Evolutionary conservation across 73 alveolate species (phyloP), one percentile per base, ranked within the genome.

Genomic region (Paramecium sexaurelia): DNA sequence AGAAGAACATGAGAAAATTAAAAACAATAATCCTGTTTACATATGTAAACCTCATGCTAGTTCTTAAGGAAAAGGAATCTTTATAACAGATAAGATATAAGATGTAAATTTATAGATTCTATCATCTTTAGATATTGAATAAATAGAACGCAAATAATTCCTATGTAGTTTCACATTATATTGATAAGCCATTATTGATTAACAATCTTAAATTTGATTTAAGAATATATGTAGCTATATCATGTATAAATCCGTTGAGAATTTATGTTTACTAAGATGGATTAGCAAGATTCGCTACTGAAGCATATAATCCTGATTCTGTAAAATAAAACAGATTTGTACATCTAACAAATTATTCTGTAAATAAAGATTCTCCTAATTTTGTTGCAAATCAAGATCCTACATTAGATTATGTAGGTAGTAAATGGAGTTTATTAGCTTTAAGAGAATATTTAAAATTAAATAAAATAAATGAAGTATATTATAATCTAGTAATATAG

Each of bases 231-330:
- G 99, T 96, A 15, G 96, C 96, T 8, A 97, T 96, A 10, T 93
- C 99, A 6, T 93, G 98, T 15, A 93, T 96, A 40, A 95, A 94
- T 55, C 99, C 99, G 55, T 85, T 97, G 36, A 94, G 96, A 87
- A 96, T 97, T 22, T 97, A 95, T 84, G 94, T 97, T 24, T 96
- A 94, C 85, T 87, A 96, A 91, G 99, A 96, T 91, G 99, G 99
- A 6, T 85, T 96, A 68, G 98, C 97, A 36, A 56, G 98, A 86
- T 95, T 95, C 84, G 98, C 98, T 15, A 94, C 95, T 39, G 97
- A 95, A 57, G 83, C 93, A 1, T 95, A 95, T 47, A 86, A 75
- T 75, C 56, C 87, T 10, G 93, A 86, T 61, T 33, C 73, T 19
- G 55, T 56, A 29, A 92, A 85, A 41, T 94, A 94, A 26, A 97